Evolutionary conservation across 164 flowering plant species (phyloP).

Genomic region (Warburgia ugandensis): DNA sequence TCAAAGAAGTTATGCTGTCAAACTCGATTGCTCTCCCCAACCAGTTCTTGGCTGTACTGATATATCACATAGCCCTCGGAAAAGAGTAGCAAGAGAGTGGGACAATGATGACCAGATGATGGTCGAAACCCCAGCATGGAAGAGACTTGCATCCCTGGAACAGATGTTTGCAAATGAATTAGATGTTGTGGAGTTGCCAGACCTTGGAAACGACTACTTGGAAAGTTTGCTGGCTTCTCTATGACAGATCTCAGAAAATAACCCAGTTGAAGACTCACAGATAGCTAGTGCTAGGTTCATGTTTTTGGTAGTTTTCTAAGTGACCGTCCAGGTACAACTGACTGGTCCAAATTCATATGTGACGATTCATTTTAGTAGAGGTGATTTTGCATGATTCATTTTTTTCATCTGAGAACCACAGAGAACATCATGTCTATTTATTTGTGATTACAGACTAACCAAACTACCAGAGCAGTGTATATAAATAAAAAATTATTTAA

Average conservation of each 20-base stretch:
- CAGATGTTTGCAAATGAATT: slow-evolving; percentile 9
- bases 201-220: slow-evolving; percentile 64
- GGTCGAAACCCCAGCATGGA: slow-evolving; percentile 20
- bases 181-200: slow-evolving; percentile 58
- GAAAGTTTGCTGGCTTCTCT: slow-evolving; percentile 52
- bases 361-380: not conserved
- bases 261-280: not conserved
- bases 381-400: not conserved
- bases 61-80: slow-evolving; percentile 10
- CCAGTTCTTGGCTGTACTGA: not conserved
- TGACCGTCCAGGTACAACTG: not conserved
- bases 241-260: slow-evolving; percentile 3
- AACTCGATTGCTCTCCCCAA: not conserved
- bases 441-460: too few species aligned
- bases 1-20: slow-evolving; percentile 1
- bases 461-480: too few species aligned
- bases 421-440: not conserved
- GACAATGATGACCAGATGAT: slow-evolving; percentile 17
- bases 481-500: too few species aligned
- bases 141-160: slow-evolving; percentile 23
- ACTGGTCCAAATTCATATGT: slow-evolving; percentile 2
- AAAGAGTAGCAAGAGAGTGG: slow-evolving; percentile 28
- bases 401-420: not conserved
- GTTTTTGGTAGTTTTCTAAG: not conserved
- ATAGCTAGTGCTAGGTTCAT: not conserved